phyloP scores from a whole-genome alignment of 768 basidiomycete species.

The Lactifluus rugatus region DNA sequence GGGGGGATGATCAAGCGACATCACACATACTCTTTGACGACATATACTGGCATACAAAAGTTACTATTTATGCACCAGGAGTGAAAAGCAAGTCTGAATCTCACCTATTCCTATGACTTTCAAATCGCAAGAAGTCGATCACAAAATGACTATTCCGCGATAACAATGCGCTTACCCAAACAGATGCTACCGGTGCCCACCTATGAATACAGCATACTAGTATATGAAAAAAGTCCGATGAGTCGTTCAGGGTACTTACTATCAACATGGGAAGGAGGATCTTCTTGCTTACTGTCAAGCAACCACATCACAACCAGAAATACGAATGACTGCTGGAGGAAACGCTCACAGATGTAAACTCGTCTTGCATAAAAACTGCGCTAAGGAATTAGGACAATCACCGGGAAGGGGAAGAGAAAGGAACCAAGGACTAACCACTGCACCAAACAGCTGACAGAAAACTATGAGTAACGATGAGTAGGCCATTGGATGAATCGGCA shows the following conservation, averaged over 20 bases:
- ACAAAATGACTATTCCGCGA: background rate
- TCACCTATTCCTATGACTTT: conserved; percentile 22
- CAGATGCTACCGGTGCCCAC: conserved; percentile 32
- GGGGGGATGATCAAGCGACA: background rate
- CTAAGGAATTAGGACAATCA: background rate
- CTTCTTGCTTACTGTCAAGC: background rate
- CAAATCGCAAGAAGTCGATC: background rate
- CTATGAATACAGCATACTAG: background rate
- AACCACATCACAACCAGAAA: background rate
- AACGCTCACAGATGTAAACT: background rate
- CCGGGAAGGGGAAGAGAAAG: background rate
- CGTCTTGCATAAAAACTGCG: conserved; percentile 3
- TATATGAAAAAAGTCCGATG: background rate
- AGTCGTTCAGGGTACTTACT: background rate
- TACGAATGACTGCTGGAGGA: background rate
- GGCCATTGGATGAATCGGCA: background rate
- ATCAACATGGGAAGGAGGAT: background rate
- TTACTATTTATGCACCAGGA: background rate
- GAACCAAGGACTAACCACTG: background rate
- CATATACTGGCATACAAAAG: conserved; percentile 31
- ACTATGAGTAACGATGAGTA: background rate
- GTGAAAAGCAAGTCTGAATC: background rate
- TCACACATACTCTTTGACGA: conserved; percentile 34
- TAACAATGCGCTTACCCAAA: conserved; percentile 29
- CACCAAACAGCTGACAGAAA: background rate